phyloP scores from a whole-genome alignment of 2,329 filamentous ascomycete genomes.

The Ciborinia camelliae region DNA sequence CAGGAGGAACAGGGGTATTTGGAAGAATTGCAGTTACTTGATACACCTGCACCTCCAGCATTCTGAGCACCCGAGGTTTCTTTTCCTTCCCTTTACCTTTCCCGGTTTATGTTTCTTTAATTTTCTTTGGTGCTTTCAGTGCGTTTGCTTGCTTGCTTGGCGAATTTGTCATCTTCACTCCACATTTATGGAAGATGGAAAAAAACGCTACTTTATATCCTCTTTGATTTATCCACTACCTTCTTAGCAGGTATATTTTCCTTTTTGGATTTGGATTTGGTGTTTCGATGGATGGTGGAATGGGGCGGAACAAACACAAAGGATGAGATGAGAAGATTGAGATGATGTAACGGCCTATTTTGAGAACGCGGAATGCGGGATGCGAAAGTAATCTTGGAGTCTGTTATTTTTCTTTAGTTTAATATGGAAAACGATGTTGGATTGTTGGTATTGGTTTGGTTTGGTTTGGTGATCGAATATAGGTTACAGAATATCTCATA shows the following conservation, averaged over 20 bases:
- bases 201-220: not conserved
- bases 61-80: not conserved
- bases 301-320: not conserved
- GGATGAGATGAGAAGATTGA: not conserved
- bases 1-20: constrained; percentile 36
- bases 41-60: not conserved
- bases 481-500: no score
- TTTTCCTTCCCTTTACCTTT: not conserved
- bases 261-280: not conserved
- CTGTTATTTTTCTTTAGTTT: no score
- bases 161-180: not conserved
- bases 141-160: not conserved
- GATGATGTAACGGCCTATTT: no score
- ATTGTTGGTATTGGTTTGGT: no score
- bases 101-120: not conserved
- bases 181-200: not conserved
- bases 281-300: not conserved
- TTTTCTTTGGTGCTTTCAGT: not conserved
- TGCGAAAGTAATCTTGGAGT: no score
- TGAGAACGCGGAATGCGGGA: no score
- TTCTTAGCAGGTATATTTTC: no score
- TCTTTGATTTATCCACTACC: not conserved
- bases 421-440: not conserved
- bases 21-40: constrained; percentile 35
- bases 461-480: no score